A percentile compares a stretch with the other conserved stretches of the same genome.
phyloP scores from a whole-genome alignment of 139 green algal species.

The Ettlia oleoabundans region DNA sequence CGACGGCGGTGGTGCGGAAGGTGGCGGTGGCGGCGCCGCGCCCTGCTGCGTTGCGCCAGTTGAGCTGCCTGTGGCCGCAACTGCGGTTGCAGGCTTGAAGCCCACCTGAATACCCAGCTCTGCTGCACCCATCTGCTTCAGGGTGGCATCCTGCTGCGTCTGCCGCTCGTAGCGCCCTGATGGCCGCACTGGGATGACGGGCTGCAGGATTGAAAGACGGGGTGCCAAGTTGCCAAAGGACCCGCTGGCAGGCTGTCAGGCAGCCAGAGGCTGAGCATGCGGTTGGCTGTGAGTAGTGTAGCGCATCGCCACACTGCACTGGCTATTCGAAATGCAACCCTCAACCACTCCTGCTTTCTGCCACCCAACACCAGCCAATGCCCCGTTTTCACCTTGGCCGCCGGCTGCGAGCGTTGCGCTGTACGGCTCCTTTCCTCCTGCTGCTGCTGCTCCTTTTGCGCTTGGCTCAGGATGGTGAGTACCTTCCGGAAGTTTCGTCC shows the following conservation, averaged over 20 bases:
- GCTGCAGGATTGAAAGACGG: not conserved
- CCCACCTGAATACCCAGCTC: constrained; percentile 41
- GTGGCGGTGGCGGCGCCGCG: constrained; percentile 12
- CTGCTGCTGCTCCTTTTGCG: constrained; percentile 23
- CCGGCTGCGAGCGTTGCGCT: not conserved
- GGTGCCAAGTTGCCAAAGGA: too few relatives aligned
- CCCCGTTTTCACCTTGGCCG: constrained; percentile 13
- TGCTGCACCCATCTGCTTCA: constrained; percentile 45
- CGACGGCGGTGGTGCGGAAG: not conserved
- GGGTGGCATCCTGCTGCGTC: constrained; percentile 40
- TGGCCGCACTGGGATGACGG: constrained; percentile 5
- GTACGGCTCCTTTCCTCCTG: not conserved
- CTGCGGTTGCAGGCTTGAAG: constrained; percentile 19
- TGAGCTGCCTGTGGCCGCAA: constrained; percentile 2
- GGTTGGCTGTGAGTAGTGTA: not conserved
- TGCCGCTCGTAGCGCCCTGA: constrained; percentile 54
- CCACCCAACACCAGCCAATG: too few relatives aligned
- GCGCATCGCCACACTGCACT: too few relatives aligned
- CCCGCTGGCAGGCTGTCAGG: too few relatives aligned
- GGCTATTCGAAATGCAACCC: too few relatives aligned
- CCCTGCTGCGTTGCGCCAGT: not conserved
- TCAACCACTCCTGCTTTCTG: too few relatives aligned
- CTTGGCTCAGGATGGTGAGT: constrained; percentile 32
- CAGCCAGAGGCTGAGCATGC: too few relatives aligned
- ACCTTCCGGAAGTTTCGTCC: constrained; percentile 46